phyloP scores from a whole-genome alignment of 768 basidiomycete species.

The Amanita muscaria region DNA sequence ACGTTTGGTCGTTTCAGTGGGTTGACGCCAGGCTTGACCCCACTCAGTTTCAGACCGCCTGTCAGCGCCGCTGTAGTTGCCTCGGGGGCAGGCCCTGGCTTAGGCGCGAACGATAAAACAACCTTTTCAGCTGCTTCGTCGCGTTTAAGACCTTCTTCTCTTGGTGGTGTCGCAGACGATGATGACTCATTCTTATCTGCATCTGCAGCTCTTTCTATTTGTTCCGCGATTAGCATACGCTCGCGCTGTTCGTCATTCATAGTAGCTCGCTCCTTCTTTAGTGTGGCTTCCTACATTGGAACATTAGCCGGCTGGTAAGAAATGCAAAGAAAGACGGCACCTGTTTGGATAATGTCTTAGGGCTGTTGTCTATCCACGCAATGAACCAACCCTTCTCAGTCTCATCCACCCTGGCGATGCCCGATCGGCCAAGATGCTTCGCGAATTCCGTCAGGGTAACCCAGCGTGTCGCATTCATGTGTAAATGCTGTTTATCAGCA shows the following conservation, averaged over 20 bases:
- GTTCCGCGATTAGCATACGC: slow-evolving; percentile 79
- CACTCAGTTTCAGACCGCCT: slow-evolving; percentile 51
- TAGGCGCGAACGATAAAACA: slow-evolving; percentile 62
- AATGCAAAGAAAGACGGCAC: slow-evolving; percentile 29
- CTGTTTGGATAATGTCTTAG: slow-evolving; percentile 87
- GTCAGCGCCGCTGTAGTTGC: slow-evolving; percentile 27
- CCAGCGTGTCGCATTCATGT: slow-evolving; percentile 99
- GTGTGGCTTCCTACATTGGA: slow-evolving; percentile 54
- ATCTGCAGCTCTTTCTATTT: slow-evolving; percentile 83
- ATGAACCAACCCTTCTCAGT: slow-evolving; percentile 99
- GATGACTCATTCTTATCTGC: slow-evolving; percentile 23
- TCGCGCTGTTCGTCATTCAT: slow-evolving; percentile 94
- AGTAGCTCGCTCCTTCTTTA: slow-evolving; percentile 88
- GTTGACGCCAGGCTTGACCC: slow-evolving; percentile 48
- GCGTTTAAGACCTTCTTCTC: slow-evolving; percentile 57
- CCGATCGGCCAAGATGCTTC: slow-evolving; percentile 79
- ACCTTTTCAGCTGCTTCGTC: slow-evolving; percentile 68
- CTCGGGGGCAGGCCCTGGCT: slow-evolving; percentile 29
- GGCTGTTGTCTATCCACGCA: slow-evolving; percentile 94
- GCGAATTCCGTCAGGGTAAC: slow-evolving; percentile 95
- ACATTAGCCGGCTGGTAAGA: slow-evolving; percentile 1
- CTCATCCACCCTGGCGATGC: slow-evolving; percentile 90
- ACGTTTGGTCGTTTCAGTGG: slow-evolving; percentile 69
- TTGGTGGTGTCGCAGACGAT: slow-evolving; percentile 28
- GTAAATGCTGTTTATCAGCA: slow-evolving; percentile 84